Percentiles rank a stretch among this genome's conserved stretches.
These are phyloP conservation scores for Nakaseomyces uthaithaninus DNA, from an alignment of 1,139 yeast species.

Conservation along the genomic window DNA sequence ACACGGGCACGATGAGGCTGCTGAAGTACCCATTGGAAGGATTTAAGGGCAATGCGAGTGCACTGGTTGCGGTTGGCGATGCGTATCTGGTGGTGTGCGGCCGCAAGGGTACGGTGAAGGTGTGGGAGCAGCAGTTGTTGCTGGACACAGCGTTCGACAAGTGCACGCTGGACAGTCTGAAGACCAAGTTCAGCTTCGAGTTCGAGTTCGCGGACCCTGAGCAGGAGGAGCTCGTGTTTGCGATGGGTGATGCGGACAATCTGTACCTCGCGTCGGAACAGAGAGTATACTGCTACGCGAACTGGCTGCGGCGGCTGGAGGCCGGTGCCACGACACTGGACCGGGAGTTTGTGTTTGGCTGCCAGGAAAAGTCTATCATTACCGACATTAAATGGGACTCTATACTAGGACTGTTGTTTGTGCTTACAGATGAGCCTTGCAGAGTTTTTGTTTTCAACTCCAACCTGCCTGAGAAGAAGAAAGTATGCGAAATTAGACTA, in stretches of 20 bases:
- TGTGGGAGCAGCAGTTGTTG: constrained; percentile 34
- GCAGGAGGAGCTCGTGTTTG: constrained; percentile 16
- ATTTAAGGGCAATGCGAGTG: constrained; percentile 19
- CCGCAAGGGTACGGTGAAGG: constrained; percentile 35
- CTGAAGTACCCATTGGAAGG: constrained; percentile 30
- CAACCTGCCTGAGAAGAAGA: neutral
- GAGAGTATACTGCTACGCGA: constrained; percentile 13
- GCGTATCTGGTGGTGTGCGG: constrained; percentile 16
- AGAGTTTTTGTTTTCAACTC: neutral
- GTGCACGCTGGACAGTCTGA: constrained; percentile 18
- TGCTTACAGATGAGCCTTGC: constrained; percentile 11
- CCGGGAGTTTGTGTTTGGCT: constrained; percentile 11
- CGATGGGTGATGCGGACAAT: constrained; percentile 13
- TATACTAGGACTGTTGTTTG: constrained; percentile 16
- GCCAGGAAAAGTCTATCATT: constrained; percentile 20
- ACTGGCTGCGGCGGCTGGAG: constrained; percentile 15
- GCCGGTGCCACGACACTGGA: constrained; percentile 7
- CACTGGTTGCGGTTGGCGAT: constrained; percentile 21
- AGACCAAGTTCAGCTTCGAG: constrained; percentile 11
- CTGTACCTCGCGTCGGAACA: constrained; percentile 25
- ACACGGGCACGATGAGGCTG: constrained; percentile 33
- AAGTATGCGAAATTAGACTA: constrained; percentile 16
- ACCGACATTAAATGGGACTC: constrained; percentile 28
- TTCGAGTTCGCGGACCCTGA: constrained; percentile 10
- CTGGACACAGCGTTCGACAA: constrained; percentile 29